Evolutionary conservation across 2,329 filamentous ascomycete genomes (phyloP).

Genomic region (Xylariaceae sp.): DNA sequence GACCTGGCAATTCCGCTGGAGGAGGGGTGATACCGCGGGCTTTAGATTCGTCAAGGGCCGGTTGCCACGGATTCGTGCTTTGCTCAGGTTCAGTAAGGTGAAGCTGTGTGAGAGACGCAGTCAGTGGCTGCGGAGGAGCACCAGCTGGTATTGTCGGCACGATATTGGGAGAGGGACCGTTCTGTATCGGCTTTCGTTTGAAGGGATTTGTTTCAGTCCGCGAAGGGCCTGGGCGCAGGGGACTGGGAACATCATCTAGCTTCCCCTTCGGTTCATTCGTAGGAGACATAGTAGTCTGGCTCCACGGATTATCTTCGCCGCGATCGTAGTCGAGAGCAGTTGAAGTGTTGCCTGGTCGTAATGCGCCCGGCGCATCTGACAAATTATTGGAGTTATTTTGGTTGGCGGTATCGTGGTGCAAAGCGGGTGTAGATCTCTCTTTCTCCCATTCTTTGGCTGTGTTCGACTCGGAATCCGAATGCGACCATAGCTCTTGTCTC

Average conservation of each 20-base stretch:
- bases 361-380: conserved; percentile 26
- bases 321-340: conserved; percentile 24
- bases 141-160: conserved; percentile 12
- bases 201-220: conserved; percentile 50
- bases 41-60: conserved; percentile 25
- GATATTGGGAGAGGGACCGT: conserved; percentile 8
- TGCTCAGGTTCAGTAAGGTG: conserved; percentile 34
- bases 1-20: conserved; percentile 22
- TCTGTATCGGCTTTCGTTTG: conserved; percentile 39
- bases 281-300: conserved; percentile 13
- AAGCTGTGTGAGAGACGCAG: conserved; percentile 38
- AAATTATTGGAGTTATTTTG: conserved; percentile 12
- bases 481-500: neutral
- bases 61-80: conserved; percentile 43
- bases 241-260: conserved; percentile 24
- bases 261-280: conserved; percentile 11
- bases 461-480: neutral
- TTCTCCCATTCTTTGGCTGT: conserved; percentile 20
- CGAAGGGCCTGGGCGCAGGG: conserved; percentile 28
- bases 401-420: conserved; percentile 5
- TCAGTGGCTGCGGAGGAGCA: conserved; percentile 22
- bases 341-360: conserved; percentile 28
- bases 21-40: conserved; percentile 23
- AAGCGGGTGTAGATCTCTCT: conserved; percentile 5
- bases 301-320: conserved; percentile 33